phyloP scores from a whole-genome alignment of 805 yeast species.

The Lipomyces chichibuensis region DNA sequence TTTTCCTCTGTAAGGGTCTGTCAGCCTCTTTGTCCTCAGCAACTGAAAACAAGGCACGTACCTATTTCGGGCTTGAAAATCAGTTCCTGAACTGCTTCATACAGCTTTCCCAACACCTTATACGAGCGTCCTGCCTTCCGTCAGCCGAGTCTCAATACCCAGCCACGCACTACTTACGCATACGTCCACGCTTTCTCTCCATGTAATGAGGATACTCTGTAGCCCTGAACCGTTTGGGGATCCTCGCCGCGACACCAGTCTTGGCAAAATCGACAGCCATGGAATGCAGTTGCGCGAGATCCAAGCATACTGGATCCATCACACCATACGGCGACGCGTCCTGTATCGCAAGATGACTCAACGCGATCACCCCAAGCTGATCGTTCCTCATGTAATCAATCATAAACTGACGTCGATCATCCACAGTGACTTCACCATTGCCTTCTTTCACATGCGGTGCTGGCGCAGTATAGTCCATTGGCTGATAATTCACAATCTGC shows the following conservation, averaged over 20 bases:
- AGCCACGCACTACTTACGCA: neutral
- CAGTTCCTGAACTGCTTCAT: constrained; percentile 9
- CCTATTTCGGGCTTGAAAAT: neutral
- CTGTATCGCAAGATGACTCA: constrained; percentile 13
- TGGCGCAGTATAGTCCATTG: constrained; percentile 14
- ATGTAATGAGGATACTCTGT: constrained; percentile 8
- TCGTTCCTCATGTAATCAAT: constrained; percentile 13
- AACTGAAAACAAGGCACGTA: neutral
- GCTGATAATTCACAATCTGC: constrained; percentile 2
- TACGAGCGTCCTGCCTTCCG: neutral
- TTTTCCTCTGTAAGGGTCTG: neutral
- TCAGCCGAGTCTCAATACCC: neutral
- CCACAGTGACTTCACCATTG: constrained; percentile 3
- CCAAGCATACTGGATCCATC: constrained; percentile 7
- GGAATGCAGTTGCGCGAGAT: constrained; percentile 12
- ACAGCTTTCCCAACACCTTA: constrained; percentile 8
- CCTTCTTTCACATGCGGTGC: constrained; percentile 1
- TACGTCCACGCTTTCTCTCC: constrained; percentile 9
- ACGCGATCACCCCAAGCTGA: constrained; percentile 7
- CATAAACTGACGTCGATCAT: constrained; percentile 8
- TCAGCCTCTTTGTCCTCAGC: neutral
- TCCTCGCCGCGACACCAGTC: constrained; percentile 9
- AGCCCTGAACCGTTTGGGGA: neutral
- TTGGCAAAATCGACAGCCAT: constrained; percentile 15
- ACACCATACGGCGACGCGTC: constrained; percentile 7